These are phyloP conservation scores for Malus fusca DNA, from an alignment of 306 rosid species.

Conservation along the genomic window DNA sequence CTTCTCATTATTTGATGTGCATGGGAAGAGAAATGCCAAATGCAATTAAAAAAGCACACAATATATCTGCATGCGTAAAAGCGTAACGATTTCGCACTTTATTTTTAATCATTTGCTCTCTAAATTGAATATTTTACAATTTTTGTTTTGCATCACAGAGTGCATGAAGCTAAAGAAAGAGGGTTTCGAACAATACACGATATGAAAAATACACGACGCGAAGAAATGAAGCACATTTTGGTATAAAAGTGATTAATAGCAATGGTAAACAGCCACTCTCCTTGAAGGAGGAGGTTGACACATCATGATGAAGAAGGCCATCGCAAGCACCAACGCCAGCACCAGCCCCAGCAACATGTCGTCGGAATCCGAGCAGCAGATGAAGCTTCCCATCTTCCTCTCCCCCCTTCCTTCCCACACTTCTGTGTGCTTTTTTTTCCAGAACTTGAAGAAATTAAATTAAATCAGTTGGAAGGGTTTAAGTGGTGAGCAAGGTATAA, in stretches of 20 bases:
- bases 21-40: neutral
- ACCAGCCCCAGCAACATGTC: slow-evolving; percentile 26
- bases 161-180: neutral
- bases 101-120: too few species aligned
- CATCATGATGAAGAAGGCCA: slow-evolving; percentile 24
- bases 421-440: neutral
- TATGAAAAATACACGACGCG: neutral
- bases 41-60: neutral
- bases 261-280: slow-evolving; percentile 28
- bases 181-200: neutral
- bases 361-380: neutral
- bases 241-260: slow-evolving; percentile 2
- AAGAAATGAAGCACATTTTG: neutral
- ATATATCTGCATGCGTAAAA: too few species aligned
- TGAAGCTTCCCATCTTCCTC: neutral
- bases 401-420: neutral
- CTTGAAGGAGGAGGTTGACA: slow-evolving; percentile 23
- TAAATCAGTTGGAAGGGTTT: neutral
- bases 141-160: neutral
- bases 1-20: neutral
- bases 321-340: slow-evolving; percentile 24
- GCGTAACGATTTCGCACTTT: too few species aligned
- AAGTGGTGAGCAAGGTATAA: neutral
- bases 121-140: too few species aligned
- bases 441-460: neutral